Evolutionary conservation across 257 asterid genomes (phyloP).

Genomic region (Primulina eburnea): DNA sequence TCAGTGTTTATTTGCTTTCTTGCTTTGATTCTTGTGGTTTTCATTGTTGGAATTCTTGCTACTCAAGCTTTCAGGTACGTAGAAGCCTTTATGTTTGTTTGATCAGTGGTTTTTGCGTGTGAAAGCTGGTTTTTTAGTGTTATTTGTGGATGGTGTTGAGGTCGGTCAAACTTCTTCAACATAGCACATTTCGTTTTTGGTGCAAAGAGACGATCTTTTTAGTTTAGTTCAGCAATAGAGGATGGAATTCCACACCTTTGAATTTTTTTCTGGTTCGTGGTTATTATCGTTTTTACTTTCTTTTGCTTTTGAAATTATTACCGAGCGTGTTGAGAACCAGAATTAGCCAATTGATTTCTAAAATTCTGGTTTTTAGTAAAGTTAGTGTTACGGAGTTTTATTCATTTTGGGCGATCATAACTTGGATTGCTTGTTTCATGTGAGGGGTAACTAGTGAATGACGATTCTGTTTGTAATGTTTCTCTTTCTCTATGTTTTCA

Average conservation of each 20-base stretch:
- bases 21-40: neutral
- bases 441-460: conserved; percentile 9
- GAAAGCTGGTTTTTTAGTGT: conserved; percentile 15
- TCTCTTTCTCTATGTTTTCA: conserved; percentile 7
- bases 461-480: neutral
- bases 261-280: neutral
- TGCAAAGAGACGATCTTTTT: neutral
- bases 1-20: conserved; percentile 10
- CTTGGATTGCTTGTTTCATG: conserved; percentile 12
- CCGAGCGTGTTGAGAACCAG: neutral
- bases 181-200: conserved; percentile 14
- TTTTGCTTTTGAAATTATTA: conserved; percentile 15
- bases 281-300: neutral
- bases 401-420: neutral
- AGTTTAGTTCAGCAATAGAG: neutral
- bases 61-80: conserved; percentile 18
- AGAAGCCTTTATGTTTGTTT: conserved; percentile 11
- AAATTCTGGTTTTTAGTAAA: neutral
- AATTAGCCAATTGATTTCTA: neutral
- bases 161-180: conserved; percentile 4
- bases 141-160: conserved; percentile 18
- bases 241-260: neutral
- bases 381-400: neutral
- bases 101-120: conserved; percentile 19
- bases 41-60: conserved; percentile 15